Evolutionary conservation across 306 rosid genomes (phyloP).

Genomic region (Medicago arabica): DNA sequence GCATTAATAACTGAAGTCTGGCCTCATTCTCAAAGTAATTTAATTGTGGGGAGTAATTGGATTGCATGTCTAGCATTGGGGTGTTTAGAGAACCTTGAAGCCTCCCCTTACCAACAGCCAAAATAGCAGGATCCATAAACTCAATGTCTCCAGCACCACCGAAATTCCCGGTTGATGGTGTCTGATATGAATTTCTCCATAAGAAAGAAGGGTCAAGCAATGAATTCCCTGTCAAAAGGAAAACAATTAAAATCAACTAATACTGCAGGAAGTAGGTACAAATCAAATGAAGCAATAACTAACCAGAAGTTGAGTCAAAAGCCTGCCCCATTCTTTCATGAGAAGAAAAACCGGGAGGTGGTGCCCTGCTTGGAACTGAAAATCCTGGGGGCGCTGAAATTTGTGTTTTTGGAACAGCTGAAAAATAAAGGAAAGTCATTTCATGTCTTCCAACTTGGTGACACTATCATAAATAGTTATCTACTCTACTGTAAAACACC

Average conservation of each 20-base stretch:
- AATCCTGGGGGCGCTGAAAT: conserved; percentile 91
- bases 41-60: conserved; percentile 63
- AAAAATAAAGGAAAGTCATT: conserved; percentile 34
- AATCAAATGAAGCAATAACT: conserved; percentile 33
- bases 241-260: conserved; percentile 3
- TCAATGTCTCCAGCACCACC: conserved; percentile 69
- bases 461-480: too few species aligned
- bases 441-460: background rate
- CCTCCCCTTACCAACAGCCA: conserved; percentile 90
- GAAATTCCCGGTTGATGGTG: conserved; percentile 57
- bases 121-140: conserved; percentile 91
- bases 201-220: conserved; percentile 58
- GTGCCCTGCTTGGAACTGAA: conserved; percentile 76
- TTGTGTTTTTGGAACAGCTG: conserved; percentile 79
- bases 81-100: conserved; percentile 68
- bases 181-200: conserved; percentile 69
- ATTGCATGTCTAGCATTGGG: conserved; percentile 64
- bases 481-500: too few species aligned
- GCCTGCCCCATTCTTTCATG: conserved; percentile 72
- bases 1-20: conserved; percentile 80
- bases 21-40: conserved; percentile 77
- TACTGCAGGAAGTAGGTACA: background rate
- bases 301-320: conserved; percentile 73
- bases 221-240: conserved; percentile 62
- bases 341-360: conserved; percentile 89